Evolutionary conservation across 176 grass and related monocot genomes (phyloP), one percentile per base, ranked within the genome.

Genomic region (Areca catechu): DNA sequence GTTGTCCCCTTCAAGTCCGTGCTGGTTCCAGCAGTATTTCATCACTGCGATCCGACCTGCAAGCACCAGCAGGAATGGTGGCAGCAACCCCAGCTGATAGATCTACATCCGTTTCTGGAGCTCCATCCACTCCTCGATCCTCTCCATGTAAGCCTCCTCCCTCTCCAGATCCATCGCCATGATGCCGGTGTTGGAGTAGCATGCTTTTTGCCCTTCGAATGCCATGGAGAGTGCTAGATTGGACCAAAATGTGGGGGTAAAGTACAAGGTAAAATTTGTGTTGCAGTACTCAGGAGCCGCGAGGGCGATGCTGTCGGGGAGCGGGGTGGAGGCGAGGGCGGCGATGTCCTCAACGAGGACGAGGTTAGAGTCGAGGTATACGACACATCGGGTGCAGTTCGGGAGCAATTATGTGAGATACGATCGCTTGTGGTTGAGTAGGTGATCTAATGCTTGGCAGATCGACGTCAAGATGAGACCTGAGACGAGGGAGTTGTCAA

Each of bases 131-230:
- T 71, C 65, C 70, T 93, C 89, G 21, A 93, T 78, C 25, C 56
- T 52, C 19, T 49, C 57, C 64, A 83, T 92, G 76, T 80, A 87
- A 12, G 68, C 73, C 27, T n/a, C n/a, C n/a, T n/a, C n/a, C n/a
- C n/a, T n/a, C n/a, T n/a, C n/a, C n/a, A n/a, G n/a, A n/a, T n/a
- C 88, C 73, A 93, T 87, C 18, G 87, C 88, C 88, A 93, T 93
- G 24, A 93, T 83, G 18, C 88, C 88, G 15, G 88, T 93, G 76
- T 93, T 93, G 80, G 87, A 93, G 62, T 93, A 93, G 69, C 83
- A 93, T 0, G 83, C 71, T 0, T 74, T 78, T 14, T 80, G 64
- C 1, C 68, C 73, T 0, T 43, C 21, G 88, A 93, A 93, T 1
- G 79, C 67, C 24, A 63, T 61, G 10, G 81, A 80, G 12, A 80